phyloP scores from a whole-genome alignment of 2,329 filamentous ascomycete genomes.

The Fusarium anthophilum region DNA sequence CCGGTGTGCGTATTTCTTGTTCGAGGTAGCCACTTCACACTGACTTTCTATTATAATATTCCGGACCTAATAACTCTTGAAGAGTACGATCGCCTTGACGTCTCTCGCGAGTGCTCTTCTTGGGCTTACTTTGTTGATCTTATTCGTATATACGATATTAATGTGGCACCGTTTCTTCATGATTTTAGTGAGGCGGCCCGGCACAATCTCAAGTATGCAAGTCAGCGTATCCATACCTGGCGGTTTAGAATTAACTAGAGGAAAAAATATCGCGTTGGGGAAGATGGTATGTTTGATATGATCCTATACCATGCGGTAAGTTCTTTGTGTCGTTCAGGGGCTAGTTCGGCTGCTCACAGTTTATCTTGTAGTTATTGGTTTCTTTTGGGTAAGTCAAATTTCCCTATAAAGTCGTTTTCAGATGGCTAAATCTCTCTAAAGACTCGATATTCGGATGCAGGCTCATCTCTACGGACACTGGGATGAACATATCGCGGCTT shows the following conservation, averaged over 20 bases:
- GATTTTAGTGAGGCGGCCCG: background rate
- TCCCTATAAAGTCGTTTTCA: background rate
- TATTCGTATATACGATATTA: slow-evolving; percentile 31
- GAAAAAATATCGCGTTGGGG: slow-evolving; percentile 26
- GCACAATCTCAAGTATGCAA: slow-evolving; percentile 22
- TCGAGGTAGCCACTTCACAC: background rate
- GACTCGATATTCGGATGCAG: slow-evolving; percentile 37
- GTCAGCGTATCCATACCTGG: slow-evolving; percentile 29
- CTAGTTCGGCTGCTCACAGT: slow-evolving; percentile 10
- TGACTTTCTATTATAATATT: slow-evolving; percentile 23
- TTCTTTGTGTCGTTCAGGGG: background rate
- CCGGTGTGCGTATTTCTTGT: slow-evolving; percentile 14
- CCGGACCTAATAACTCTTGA: slow-evolving; percentile 20
- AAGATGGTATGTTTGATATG: slow-evolving; percentile 32
- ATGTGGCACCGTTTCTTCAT: slow-evolving; percentile 26
- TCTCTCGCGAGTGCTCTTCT: slow-evolving; percentile 23
- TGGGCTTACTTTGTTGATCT: slow-evolving; percentile 38
- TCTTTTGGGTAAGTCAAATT: slow-evolving; percentile 34
- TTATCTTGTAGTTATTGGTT: slow-evolving; percentile 21
- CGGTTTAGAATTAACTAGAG: slow-evolving; percentile 18
- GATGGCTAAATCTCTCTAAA: background rate
- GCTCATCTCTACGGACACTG: background rate
- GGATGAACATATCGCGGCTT: background rate
- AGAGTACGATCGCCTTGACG: slow-evolving; percentile 16
- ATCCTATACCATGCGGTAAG: slow-evolving; percentile 40